These are phyloP conservation scores for Pilobolus umbonatus DNA, from an alignment of 192 early-diverging fungal species.

Conservation along the genomic window DNA sequence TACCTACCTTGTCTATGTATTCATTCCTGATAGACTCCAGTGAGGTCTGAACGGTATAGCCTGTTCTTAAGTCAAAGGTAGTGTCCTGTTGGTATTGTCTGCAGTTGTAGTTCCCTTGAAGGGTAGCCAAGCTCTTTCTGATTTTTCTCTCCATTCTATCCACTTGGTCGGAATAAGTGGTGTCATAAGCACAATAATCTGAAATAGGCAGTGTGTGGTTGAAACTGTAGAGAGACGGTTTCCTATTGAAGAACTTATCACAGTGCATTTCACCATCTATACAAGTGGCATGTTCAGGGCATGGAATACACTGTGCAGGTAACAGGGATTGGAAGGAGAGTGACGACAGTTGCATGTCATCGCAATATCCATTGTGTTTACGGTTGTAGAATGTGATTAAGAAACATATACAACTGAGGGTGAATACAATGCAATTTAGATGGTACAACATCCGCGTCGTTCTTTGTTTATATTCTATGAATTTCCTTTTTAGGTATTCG, in stretches of 20 bases:
- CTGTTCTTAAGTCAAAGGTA: not conserved
- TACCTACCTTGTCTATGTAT: too few species aligned
- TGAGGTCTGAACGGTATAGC: not conserved
- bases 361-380: constrained; percentile 8
- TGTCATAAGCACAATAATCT: constrained; percentile 13
- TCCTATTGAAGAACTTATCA: constrained; percentile 5
- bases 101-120: not conserved
- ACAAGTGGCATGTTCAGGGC: constrained; percentile 10
- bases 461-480: not conserved
- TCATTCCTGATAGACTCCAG: too few species aligned
- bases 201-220: constrained; percentile 4
- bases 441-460: not conserved
- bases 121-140: not conserved
- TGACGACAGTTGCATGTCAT: not conserved
- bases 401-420: not conserved
- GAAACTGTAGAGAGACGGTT: not conserved
- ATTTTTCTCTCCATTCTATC: constrained; percentile 3
- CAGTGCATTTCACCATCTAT: constrained; percentile 8
- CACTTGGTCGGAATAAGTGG: not conserved
- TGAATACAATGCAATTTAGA: not conserved
- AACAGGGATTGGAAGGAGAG: not conserved
- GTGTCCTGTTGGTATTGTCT: not conserved
- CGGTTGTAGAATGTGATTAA: not conserved
- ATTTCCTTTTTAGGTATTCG: not conserved
- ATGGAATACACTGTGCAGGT: constrained; percentile 6